Base-by-base conservation (phyloP, 805 yeast genomes). In the Suhomyces prunicola region DNA sequence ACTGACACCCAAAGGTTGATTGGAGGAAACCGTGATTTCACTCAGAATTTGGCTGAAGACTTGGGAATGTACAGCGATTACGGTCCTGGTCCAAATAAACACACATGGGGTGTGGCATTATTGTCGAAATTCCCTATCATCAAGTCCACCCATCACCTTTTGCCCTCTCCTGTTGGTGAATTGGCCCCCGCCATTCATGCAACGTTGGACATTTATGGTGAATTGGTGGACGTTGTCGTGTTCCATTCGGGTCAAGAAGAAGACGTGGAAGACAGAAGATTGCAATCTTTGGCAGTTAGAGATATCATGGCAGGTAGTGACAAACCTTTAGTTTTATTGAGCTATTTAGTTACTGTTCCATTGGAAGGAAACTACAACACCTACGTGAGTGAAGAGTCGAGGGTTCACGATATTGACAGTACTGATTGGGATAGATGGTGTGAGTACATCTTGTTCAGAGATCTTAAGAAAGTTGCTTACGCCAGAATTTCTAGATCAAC, bases 191-290 rank as follows among this genome's bases (percentile, higher is more conserved):
- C 97, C 1, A 94, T 94, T 59, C 96, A 88, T 68, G 99, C 99
- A 2, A 93, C 97, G 1, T 74, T 94, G 56, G 93, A 91, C 60
- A 88, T 94, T 36, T 92, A 91, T 70, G 97, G 97, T 10, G 87
- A 85, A 62, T 67, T 77, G 19, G 88, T 94, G 5, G 99, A 94
- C 68, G 89, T 94, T 23, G 93, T 94, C 53, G 99, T 94, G 23
- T 94, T 94, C 88, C 99, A 94, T 69, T 84, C 94, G 45, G 99
- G 99, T 4, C 99, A 94, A 73, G 98, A 94, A 69, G 98, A 94
- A 75, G 99, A 94, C 67, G 91, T 77, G 3, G 97, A 91, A 67
- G 99, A 94, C 70, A 83, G 99, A 63, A 77, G 94, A 60, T 75
- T 90, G 60, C 99, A 94, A 73, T 83, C 93, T 60, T 77, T 84